phyloP scores from a whole-genome alignment of 345 rosid genomes.

The Lepidium africanum region DNA sequence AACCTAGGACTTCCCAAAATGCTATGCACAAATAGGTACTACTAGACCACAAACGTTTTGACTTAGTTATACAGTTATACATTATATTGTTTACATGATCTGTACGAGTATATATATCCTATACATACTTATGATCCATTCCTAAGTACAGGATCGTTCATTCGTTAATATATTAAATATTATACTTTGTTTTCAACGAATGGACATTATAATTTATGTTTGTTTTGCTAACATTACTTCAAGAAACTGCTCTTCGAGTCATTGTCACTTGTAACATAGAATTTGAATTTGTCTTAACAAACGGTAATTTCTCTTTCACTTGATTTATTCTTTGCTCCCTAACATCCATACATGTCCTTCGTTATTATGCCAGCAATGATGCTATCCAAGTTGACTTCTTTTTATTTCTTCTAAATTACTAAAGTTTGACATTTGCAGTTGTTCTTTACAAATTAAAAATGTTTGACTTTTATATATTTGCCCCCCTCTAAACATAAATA shows the following conservation, averaged over 20 bases:
- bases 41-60: too few species aligned
- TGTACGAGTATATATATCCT: not conserved
- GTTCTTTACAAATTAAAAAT: not conserved
- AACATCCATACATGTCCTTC: constrained; percentile 2
- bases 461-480: not conserved
- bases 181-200: not conserved
- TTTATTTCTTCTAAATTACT: not conserved
- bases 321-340: not conserved
- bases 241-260: not conserved
- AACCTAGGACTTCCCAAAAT: too few species aligned
- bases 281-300: constrained; percentile 9
- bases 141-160: not conserved
- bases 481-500: not conserved
- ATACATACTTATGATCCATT: not conserved
- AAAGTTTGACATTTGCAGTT: not conserved
- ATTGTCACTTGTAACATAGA: not conserved
- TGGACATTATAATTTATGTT: not conserved
- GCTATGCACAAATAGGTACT: too few species aligned
- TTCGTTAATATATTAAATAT: not conserved
- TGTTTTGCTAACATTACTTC: too few species aligned
- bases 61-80: not conserved
- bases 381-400: not conserved
- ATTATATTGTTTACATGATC: not conserved
- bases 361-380: not conserved
- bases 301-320: not conserved